Evolutionary conservation across 2,329 filamentous ascomycete genomes (phyloP).

Genomic region (Aspergillus transmontanensis): DNA sequence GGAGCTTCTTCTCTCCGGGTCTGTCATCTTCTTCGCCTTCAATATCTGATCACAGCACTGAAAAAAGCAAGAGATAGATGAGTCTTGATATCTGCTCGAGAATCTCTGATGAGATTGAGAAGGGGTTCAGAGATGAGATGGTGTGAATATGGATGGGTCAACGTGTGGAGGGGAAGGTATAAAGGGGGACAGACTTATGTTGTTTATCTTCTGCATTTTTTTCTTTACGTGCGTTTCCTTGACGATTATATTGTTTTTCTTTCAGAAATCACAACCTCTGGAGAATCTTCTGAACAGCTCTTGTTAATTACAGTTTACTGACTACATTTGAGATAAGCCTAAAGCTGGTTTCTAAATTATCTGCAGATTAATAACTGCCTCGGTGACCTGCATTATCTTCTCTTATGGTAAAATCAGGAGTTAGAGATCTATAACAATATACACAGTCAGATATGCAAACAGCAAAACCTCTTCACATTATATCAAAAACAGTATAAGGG

Average conservation of each 20-base stretch:
- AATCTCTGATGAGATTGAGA: not conserved
- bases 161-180: not conserved
- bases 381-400: not conserved
- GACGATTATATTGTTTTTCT: not conserved
- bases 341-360: not conserved
- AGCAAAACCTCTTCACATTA: not conserved
- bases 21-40: not conserved
- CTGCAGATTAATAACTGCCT: not conserved
- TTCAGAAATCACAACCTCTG: not conserved
- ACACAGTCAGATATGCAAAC: not conserved
- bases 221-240: not conserved
- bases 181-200: not conserved
- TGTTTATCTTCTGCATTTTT: not conserved
- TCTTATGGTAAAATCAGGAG: not conserved
- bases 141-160: not conserved
- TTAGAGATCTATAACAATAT: not conserved
- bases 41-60: not conserved
- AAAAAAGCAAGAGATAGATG: not conserved
- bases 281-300: not conserved
- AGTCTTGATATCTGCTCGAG: not conserved
- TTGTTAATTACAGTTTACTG: not conserved
- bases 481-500: not conserved
- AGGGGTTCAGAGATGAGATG: not conserved
- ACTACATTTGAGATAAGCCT: not conserved
- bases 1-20: conserved; percentile 12